Conservation (phyloP, 805 yeast genomes). For the Torulaspora franciscae region DNA sequence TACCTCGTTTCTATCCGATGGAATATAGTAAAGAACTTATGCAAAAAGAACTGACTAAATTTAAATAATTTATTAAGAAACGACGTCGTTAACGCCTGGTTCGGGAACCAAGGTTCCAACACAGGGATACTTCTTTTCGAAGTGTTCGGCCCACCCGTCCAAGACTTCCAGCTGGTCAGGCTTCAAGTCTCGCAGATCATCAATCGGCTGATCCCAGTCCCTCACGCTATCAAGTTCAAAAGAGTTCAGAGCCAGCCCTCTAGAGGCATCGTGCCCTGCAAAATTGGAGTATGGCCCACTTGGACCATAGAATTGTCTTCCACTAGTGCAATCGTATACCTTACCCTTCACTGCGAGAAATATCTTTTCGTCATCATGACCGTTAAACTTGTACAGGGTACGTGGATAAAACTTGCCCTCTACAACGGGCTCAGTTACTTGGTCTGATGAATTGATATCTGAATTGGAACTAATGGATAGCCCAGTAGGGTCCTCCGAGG, state of each 20-base stretch:
- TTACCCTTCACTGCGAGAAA: constrained; percentile 80
- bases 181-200: constrained; percentile 56
- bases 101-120: constrained; percentile 66
- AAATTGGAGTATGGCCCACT: constrained; percentile 91
- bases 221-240: constrained; percentile 67
- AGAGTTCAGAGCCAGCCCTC: constrained; percentile 86
- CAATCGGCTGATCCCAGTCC: constrained; percentile 73
- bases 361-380: constrained; percentile 73
- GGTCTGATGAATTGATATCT: constrained; percentile 8
- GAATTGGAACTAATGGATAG: constrained; percentile 12
- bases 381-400: constrained; percentile 70
- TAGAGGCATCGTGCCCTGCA: constrained; percentile 93
- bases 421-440: constrained; percentile 37
- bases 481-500: constrained; percentile 37
- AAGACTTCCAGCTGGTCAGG: constrained; percentile 60
- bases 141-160: constrained; percentile 81
- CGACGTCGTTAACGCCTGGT: constrained; percentile 26
- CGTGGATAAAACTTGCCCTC: constrained; percentile 63
- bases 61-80: neutral
- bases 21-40: neutral
- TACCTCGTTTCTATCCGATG: neutral
- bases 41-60: neutral
- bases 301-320: constrained; percentile 88
- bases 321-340: constrained; percentile 77
- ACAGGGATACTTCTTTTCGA: constrained; percentile 71